phyloP scores from a whole-genome alignment of 2,329 filamentous ascomycete species.

The Cladosporium sphaerospermum region DNA sequence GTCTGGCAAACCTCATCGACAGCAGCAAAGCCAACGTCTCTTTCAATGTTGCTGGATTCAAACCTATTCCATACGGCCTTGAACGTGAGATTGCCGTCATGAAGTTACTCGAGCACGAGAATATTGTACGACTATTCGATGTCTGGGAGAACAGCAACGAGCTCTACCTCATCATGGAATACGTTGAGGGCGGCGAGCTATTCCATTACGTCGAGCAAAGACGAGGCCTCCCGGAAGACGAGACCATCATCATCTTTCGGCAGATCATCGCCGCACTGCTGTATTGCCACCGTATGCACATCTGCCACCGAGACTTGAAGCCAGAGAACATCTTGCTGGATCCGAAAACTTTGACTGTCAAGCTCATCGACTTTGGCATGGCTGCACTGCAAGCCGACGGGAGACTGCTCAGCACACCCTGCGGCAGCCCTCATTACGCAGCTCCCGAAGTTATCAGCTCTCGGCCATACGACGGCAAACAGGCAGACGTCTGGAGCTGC shows the following conservation, averaged over 20 bases:
- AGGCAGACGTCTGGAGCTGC: constrained; percentile 90
- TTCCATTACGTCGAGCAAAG: constrained; percentile 77
- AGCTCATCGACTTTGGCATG: constrained; percentile 98
- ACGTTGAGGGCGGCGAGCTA: constrained; percentile 75
- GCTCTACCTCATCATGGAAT: constrained; percentile 94
- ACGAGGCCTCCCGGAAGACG: constrained; percentile 69
- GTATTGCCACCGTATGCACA: constrained; percentile 90
- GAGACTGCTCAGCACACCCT: constrained; percentile 78
- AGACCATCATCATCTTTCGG: constrained; percentile 78
- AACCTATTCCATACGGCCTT: constrained; percentile 64
- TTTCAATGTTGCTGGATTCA: constrained; percentile 22
- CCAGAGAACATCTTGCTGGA: constrained; percentile 94
- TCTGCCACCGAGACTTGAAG: constrained; percentile 93
- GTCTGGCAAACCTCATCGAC: constrained; percentile 74
- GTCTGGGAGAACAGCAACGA: constrained; percentile 97
- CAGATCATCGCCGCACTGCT: constrained; percentile 89
- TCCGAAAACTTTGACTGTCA: constrained; percentile 62
- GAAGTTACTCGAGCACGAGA: constrained; percentile 90
- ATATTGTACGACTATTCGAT: constrained; percentile 90
- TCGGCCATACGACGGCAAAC: constrained; percentile 71
- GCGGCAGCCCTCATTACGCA: constrained; percentile 93
- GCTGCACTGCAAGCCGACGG: constrained; percentile 79
- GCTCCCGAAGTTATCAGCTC: constrained; percentile 84
- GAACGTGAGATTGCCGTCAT: constrained; percentile 95
- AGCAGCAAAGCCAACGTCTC: constrained; percentile 49